Evolutionary conservation across 202 grass and related monocot species (phyloP), one percentile per base, ranked within the genome.

Genomic region (Zoysia matrella): DNA sequence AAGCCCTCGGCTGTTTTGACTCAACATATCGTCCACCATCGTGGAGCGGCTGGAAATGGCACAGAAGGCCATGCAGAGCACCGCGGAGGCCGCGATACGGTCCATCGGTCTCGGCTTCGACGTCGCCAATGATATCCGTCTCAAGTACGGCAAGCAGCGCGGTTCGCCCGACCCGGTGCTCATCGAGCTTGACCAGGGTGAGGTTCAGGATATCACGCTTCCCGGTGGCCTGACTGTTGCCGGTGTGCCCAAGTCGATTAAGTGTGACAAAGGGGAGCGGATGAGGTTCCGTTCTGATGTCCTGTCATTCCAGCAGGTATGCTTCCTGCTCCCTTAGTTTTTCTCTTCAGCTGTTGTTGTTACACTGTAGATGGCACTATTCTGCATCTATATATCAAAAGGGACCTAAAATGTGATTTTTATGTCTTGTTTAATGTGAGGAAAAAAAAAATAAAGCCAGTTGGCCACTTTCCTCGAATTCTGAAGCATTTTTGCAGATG

Each of bases 261-360:
- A 95, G 84, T 98, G 92, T 44, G 95, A 98, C 66, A 98, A 98
- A 60, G 95, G 95, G 39, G 95, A 98, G 39, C 81, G 92, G 6
- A 92, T 83, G 55, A 86, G 90, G 52, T 98, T 95, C 84, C 88
- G 91, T 3, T 95, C 95, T 2, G 92, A 98, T 78, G 95, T 98
- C 48, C 82, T 98, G 4, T 88, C 95, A 12, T 98, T 98, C 65
- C 95, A 98, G 80, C 95, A 98, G 92, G 95, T 98, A 67, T 78
- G 51, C 22, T 30, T 30, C 22, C 22, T 30, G 22, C 22, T 30
- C 22, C 22, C 22, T 30, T 30, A 47, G 3, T 47, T 47, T 6
- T 47, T 47, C 30, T 66, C n/a, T 30, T 52, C 62, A 83, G 0
- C 0, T 67, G 8, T 68, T 13, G 22, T 30, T 30, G 22, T 30